Percentiles rank a stretch among this genome's conserved stretches.
phyloP scores from a whole-genome alignment of 2,329 filamentous ascomycete genomes.

The Beauveria caledonica region DNA sequence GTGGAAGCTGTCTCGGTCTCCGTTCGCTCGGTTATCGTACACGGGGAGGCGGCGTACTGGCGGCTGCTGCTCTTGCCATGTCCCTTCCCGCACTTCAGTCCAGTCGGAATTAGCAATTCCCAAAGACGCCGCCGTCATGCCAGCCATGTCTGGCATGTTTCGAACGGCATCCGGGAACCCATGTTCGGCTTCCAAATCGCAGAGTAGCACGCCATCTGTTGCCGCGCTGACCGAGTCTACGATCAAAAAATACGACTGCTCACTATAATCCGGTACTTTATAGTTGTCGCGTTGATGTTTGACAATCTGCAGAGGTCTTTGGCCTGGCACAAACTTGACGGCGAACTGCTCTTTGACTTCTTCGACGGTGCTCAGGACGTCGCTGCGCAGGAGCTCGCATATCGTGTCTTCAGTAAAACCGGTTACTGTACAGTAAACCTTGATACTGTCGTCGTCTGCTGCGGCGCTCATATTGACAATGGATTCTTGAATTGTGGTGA shows the following conservation, averaged over 20 bases:
- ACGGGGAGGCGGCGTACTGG: not conserved
- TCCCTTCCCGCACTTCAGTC: not conserved
- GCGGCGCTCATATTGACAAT: not conserved
- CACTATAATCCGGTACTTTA: not conserved
- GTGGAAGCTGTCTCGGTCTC: not conserved
- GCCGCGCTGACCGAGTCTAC: not conserved
- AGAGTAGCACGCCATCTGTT: constrained; percentile 1
- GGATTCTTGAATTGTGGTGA: not conserved
- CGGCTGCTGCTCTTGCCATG: not conserved
- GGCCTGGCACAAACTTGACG: not conserved
- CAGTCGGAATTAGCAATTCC: not conserved
- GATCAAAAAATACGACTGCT: constrained; percentile 7
- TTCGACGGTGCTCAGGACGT: not conserved
- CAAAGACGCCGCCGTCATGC: not conserved
- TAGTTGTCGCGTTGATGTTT: constrained; percentile 4
- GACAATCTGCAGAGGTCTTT: not conserved
- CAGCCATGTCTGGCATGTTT: not conserved
- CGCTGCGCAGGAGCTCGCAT: not conserved
- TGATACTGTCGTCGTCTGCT: not conserved
- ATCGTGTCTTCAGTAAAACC: not conserved
- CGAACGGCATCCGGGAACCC: constrained; percentile 8
- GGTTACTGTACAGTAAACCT: constrained; percentile 4
- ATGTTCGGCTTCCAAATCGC: constrained; percentile 1
- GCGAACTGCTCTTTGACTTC: not conserved
- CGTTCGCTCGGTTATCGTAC: constrained; percentile 1